These are phyloP conservation scores for rapeseed (Brassica napus) DNA, from an alignment of 345 rosid species.

Conservation along the genomic window DNA sequence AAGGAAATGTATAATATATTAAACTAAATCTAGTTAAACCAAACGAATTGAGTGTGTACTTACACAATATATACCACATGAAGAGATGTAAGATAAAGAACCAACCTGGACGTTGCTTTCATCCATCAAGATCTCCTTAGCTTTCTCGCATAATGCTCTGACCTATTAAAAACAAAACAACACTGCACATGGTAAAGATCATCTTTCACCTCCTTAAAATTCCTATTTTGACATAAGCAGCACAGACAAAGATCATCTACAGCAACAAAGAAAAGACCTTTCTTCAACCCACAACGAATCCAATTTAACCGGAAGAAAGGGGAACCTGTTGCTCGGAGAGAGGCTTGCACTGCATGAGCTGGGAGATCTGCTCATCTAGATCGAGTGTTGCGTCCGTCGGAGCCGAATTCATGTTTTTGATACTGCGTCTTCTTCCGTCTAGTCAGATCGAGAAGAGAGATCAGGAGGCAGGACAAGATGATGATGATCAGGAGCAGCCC, in stretches of 20 bases:
- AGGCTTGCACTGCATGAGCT: conserved; percentile 93
- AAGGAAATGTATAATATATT: neutral
- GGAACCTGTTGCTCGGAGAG: conserved; percentile 77
- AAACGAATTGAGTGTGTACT: neutral
- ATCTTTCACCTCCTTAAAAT: neutral
- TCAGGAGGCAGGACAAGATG: conserved; percentile 31
- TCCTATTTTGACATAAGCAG: neutral
- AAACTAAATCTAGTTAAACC: conserved; percentile 15
- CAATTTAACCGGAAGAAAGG: neutral
- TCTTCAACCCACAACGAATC: neutral
- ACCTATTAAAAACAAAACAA: conserved; percentile 51
- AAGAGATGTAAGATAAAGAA: conserved; percentile 21
- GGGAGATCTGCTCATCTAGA: conserved; percentile 83
- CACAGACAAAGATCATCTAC: neutral
- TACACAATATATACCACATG: conserved; percentile 8
- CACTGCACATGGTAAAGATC: conserved; percentile 9
- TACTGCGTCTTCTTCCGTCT: conserved; percentile 3
- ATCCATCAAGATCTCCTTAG: conserved; percentile 92
- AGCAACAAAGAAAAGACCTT: neutral
- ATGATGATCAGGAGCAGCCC: conserved; percentile 54
- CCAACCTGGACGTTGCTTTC: conserved; percentile 99
- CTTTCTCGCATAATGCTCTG: conserved; percentile 85
- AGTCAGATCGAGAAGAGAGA: conserved; percentile 25
- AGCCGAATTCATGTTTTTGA: conserved; percentile 55
- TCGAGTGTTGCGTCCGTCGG: conserved; percentile 60